Conservation (phyloP, 768 basidiomycete genomes). For the Fomitopsis pulvina region DNA sequence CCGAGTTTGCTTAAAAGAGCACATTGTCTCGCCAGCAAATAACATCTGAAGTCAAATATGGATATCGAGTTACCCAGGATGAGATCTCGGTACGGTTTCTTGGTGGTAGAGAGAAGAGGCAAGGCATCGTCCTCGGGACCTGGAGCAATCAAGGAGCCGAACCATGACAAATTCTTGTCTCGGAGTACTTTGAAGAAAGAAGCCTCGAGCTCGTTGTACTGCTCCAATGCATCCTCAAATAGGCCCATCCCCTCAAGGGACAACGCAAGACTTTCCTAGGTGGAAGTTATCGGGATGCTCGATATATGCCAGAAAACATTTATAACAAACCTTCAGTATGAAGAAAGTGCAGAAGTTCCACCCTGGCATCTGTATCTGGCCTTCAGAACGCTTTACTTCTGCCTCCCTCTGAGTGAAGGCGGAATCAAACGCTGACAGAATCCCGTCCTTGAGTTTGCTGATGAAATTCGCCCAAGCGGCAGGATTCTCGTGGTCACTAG, state of each 20-base stretch:
- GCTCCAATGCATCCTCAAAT: conserved; percentile 80
- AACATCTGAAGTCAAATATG: conserved; percentile 89
- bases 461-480: conserved; percentile 83
- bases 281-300: no score
- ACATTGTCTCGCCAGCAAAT: conserved; percentile 85
- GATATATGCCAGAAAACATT: not conserved
- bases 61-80: conserved; percentile 88
- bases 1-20: conserved; percentile 64
- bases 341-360: conserved; percentile 99
- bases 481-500: conserved; percentile 64
- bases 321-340: conserved; percentile 68
- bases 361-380: conserved; percentile 86
- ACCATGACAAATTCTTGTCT: conserved; percentile 89
- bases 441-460: conserved; percentile 83
- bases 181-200: conserved; percentile 68
- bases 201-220: conserved; percentile 88
- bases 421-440: conserved; percentile 78
- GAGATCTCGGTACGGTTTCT: conserved; percentile 85
- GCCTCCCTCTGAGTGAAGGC: conserved; percentile 79
- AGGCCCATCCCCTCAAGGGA: conserved; percentile 90
- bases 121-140: conserved; percentile 67
- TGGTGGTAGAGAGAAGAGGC: conserved; percentile 69
- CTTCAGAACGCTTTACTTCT: conserved; percentile 84
- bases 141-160: conserved; percentile 76
- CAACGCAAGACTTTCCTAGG: conserved; percentile 85